Base-by-base conservation (phyloP, 2,329 filamentous ascomycete species). In the Cercospora sp. region DNA sequence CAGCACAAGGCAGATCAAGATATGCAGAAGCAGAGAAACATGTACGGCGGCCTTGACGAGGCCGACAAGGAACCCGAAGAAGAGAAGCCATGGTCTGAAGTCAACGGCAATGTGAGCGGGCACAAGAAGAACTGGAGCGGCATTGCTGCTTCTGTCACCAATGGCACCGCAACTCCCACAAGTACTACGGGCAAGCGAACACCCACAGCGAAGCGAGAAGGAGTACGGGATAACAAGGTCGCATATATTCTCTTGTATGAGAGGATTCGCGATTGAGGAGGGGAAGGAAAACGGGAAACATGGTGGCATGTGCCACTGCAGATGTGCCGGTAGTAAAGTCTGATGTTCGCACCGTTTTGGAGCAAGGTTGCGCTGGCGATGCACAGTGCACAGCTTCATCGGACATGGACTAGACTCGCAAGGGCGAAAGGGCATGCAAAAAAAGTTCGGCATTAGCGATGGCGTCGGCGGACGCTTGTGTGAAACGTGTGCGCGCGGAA, bases 201-300 rank as follows among this genome's bases (percentile, higher is more conserved):
- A 84, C 82, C 85, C 87, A 87, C 82, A 72, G 81, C 81, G 67
- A 74, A 71, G 65, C 74, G 71, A 61, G 74, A 77, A 43, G 85
- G 85, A 18, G 80, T 91, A 77, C 93, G 92, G 80, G 94, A 98
- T 80, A 97, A 94, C 85, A 97, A 97, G 85, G 94, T 97, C 67
- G 95, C 95, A 3, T 99, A 99, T 81, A 88, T 99, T 73, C 82
- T 99, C 77, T 97, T 99, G 82, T 99, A 99, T 80, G 91, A 97
- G 82, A 49, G 63, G 32, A 68, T 68, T 32, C 63, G 63, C 40
- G 66, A 68, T 63, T 68, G 66, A 68, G 2, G 16, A 34, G 7
- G 49, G 18, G 34, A 34, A 32, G 32, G 6, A 12, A 18, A 30
- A 26, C 16, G 62, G 13, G n/a, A 40, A 57, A 58, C 10, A 58